These are phyloP conservation scores for Oryza officinalis DNA, from an alignment of 176 grass and related monocot genomes.

Conservation along the genomic window DNA sequence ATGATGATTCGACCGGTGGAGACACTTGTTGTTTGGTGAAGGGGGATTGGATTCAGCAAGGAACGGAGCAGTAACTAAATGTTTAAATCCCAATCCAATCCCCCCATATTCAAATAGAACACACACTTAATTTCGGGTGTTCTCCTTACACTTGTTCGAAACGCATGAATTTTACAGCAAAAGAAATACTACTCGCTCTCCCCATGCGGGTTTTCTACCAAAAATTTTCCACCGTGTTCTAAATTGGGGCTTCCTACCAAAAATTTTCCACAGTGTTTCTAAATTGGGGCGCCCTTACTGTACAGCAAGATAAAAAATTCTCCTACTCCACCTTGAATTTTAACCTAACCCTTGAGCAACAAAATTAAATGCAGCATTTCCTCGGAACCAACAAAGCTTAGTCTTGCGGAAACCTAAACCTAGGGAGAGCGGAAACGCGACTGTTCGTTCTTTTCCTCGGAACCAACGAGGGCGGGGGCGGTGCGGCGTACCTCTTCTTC, in stretches of 20 bases:
- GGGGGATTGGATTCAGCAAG: too few species aligned
- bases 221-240: background rate
- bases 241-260: background rate
- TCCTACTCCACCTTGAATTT: too few species aligned
- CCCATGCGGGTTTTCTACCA: background rate
- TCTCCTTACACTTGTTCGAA: too few species aligned
- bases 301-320: too few species aligned
- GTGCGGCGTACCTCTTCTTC: background rate
- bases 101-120: too few species aligned
- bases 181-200: background rate
- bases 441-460: background rate
- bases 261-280: background rate
- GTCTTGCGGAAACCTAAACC: background rate
- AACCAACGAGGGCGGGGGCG: background rate
- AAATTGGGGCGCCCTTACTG: too few species aligned
- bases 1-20: background rate
- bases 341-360: background rate
- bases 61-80: too few species aligned
- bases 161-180: background rate
- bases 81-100: too few species aligned
- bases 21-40: background rate
- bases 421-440: background rate
- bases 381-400: too few species aligned
- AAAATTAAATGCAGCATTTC: background rate
- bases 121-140: too few species aligned